Evolutionary conservation across 129 eudicot genomes (phyloP), one percentile per base, ranked within the genome.

Genomic region (Glebionis coronaria): DNA sequence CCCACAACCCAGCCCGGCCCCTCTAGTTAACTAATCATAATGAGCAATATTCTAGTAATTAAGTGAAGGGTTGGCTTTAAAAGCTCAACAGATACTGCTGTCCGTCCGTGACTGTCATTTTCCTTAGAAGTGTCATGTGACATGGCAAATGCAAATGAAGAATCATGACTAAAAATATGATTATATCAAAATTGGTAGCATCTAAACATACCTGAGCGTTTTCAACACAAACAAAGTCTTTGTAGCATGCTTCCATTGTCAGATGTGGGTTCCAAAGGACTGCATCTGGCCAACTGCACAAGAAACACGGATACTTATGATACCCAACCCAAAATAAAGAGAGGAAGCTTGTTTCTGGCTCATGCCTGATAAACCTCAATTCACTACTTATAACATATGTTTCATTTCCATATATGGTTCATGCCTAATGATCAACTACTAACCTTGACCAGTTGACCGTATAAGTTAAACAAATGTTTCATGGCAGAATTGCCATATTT

Each of bases 201-300:
- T 71, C 18, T 55, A 9, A 11, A 7, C 35, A 25, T 82, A 88
- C 98, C 98, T 93, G 79, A 18, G 98, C 98, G 58, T 93, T 93
- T 69, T 93, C 98, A 23, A 93, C 98, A 45, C 98, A 93, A 19
- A 93, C 98, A 81, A 93, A 93, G 82, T 93, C 91, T 84, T 84
- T 86, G 72, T 88, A 93, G 72, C 96, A 85, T 35, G 95, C 86
- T 79, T 92, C 98, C 96, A 93, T 93, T 3, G 90, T 87, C 83
- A 88, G 29, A 82, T 93, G 75, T 15, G 98, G 98, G 56, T 92
- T 92, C 98, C 98, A 92, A 50, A 92, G 80, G 47, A 92, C 98
- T 4, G 95, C 82, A 76, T 92, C 98, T 23, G 96, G 77, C 98
- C 98, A 93, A 61, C 98, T 93, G 80, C 74, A 80, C 20, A 20